Evolutionary conservation across 352 stramenopile species (phyloP).

Genomic region (Globisporangium takayamanum): DNA sequence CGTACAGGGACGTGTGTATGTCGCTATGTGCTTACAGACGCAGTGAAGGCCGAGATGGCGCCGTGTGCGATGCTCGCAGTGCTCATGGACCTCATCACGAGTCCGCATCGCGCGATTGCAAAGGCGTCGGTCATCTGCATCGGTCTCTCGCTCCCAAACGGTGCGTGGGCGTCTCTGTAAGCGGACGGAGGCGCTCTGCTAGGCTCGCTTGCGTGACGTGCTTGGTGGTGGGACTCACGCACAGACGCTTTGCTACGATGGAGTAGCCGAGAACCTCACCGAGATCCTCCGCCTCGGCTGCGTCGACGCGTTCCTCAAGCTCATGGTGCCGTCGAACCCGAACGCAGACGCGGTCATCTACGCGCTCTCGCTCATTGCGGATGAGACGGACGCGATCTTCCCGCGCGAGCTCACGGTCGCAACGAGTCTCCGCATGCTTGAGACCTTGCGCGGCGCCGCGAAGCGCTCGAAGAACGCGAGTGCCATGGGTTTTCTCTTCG

Average conservation of each 20-base stretch:
- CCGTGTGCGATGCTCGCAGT: slow-evolving; percentile 29
- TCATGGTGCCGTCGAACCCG: slow-evolving; percentile 35
- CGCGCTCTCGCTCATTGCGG: slow-evolving; percentile 48
- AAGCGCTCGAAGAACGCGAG: slow-evolving; percentile 52
- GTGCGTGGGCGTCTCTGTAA: slow-evolving; percentile 17
- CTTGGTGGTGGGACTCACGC: background rate
- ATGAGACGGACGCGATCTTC: slow-evolving; percentile 48
- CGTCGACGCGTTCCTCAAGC: slow-evolving; percentile 46
- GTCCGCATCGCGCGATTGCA: slow-evolving; percentile 25
- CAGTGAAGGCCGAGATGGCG: slow-evolving; percentile 29
- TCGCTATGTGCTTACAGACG: slow-evolving; percentile 11
- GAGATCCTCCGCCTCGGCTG: slow-evolving; percentile 46
- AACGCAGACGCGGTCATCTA: slow-evolving; percentile 45
- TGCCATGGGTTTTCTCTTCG: slow-evolving; percentile 51
- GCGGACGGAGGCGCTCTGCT: background rate
- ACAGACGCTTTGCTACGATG: background rate
- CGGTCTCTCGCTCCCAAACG: slow-evolving; percentile 45
- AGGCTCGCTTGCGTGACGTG: background rate
- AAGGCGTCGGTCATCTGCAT: slow-evolving; percentile 50
- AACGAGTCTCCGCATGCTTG: slow-evolving; percentile 37
- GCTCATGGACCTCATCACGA: slow-evolving; percentile 38
- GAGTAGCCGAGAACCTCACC: slow-evolving; percentile 42
- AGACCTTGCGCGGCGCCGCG: slow-evolving; percentile 54
- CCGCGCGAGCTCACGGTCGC: slow-evolving; percentile 33
- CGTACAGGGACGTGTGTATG: background rate